phyloP scores from a whole-genome alignment of 2,329 filamentous ascomycete genomes.

The Aspergillus jensenii region DNA sequence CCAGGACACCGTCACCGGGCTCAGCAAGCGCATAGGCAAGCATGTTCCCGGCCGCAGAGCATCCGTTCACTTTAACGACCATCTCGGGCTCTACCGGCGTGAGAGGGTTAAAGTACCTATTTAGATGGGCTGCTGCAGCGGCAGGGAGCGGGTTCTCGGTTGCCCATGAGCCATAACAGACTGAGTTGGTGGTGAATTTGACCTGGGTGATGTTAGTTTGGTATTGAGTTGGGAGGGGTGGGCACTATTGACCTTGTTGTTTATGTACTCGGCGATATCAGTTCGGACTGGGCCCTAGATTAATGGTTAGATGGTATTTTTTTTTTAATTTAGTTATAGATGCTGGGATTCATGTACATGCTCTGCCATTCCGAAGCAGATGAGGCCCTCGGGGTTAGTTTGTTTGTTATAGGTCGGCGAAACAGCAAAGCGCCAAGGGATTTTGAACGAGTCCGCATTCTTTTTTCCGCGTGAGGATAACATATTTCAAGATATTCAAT shows the following conservation, averaged over 20 bases:
- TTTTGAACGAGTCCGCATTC: conserved; percentile 21
- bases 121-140: conserved; percentile 44
- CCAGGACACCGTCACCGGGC: conserved; percentile 47
- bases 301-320: background rate
- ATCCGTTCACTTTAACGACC: conserved; percentile 43
- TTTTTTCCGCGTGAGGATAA: conserved; percentile 27
- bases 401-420: conserved; percentile 27
- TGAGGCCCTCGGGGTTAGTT: conserved; percentile 31
- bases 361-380: conserved; percentile 38
- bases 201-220: conserved; percentile 20
- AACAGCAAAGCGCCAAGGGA: conserved; percentile 30
- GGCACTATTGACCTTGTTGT: conserved; percentile 29
- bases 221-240: too few relatives aligned
- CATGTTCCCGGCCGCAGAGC: conserved; percentile 45
- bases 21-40: conserved; percentile 45
- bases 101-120: conserved; percentile 40
- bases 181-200: conserved; percentile 30
- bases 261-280: conserved; percentile 41
- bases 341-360: conserved; percentile 26
- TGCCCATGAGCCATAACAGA: conserved; percentile 44
- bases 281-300: conserved; percentile 36
- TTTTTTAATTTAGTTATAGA: background rate
- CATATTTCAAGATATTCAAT: conserved; percentile 17
- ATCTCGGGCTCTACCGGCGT: conserved; percentile 34
- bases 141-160: conserved; percentile 36